A percentile compares a stretch with the other conserved stretches of the same genome.
Conservation (phyloP, 371 early-diverging fungal genomes). For the Apophysomyces elegans region DNA sequence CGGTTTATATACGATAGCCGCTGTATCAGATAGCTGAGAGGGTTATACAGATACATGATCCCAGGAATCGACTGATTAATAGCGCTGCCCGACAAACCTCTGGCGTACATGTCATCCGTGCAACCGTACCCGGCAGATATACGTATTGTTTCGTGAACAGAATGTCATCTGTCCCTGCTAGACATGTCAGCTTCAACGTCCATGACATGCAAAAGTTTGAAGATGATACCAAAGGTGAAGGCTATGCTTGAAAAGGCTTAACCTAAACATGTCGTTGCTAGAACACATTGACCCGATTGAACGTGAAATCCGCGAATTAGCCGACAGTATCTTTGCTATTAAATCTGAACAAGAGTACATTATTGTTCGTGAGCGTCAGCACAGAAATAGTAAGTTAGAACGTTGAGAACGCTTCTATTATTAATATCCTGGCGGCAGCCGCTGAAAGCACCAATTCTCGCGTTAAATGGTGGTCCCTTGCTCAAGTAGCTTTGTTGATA, state of each 20-base stretch:
- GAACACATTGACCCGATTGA: constrained; percentile 67
- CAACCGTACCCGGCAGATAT: constrained; percentile 59
- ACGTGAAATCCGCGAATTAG: constrained; percentile 69
- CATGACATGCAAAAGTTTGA: constrained; percentile 35
- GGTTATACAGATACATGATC: constrained; percentile 57
- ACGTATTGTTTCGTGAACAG: constrained; percentile 81
- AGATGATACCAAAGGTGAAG: constrained; percentile 30
- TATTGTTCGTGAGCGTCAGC: constrained; percentile 68
- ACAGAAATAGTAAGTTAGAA: constrained; percentile 69
- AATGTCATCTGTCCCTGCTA: constrained; percentile 55
- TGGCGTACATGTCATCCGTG: constrained; percentile 58
- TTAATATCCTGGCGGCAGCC: constrained; percentile 44
- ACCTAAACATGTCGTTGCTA: constrained; percentile 6
- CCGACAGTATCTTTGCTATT: constrained; percentile 65
- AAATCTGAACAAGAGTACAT: constrained; percentile 80
- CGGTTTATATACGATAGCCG: neutral
- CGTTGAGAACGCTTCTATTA: neutral
- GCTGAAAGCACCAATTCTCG: constrained; percentile 79
- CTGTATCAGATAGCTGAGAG: neutral
- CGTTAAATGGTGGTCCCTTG: constrained; percentile 81
- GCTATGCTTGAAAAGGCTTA: neutral
- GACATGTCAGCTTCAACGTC: constrained; percentile 60
- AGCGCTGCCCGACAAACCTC: constrained; percentile 50
- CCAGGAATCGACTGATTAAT: constrained; percentile 51
- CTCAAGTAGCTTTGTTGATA: constrained; percentile 64